Evolutionary conservation across 148 eudicot species (phyloP).

Genomic region (Arctostaphylos glauca): DNA sequence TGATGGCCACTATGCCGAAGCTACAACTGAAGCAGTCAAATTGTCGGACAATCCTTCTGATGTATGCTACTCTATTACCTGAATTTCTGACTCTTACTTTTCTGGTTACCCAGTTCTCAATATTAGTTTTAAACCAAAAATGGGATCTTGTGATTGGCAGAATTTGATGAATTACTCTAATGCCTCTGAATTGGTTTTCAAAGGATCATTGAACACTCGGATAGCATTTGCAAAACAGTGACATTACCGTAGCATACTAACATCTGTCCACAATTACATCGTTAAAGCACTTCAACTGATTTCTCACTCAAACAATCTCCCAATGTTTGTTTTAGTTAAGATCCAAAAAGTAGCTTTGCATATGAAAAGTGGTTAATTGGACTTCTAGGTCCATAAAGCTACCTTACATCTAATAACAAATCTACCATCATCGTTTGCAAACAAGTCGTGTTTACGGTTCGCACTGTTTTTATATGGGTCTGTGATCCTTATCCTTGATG

Average conservation of each 20-base stretch:
- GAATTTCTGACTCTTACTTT: neutral
- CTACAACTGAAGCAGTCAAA: slow-evolving; percentile 53
- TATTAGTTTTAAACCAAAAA: neutral
- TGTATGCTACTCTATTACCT: slow-evolving; percentile 39
- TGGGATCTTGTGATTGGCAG: neutral
- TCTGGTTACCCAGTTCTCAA: neutral
- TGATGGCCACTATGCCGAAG: slow-evolving; percentile 61
- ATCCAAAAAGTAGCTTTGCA: neutral
- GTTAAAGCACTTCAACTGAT: neutral
- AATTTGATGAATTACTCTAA: neutral
- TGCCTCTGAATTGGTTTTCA: neutral
- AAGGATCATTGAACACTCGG: neutral
- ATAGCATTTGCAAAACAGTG: neutral
- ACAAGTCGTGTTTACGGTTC: neutral
- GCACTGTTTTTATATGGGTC: neutral
- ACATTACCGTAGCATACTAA: neutral
- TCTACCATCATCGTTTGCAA: neutral
- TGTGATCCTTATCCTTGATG: neutral
- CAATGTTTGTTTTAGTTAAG: neutral
- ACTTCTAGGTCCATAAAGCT: neutral
- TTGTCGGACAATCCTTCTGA: slow-evolving; percentile 49
- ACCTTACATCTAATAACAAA: neutral
- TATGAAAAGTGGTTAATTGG: neutral
- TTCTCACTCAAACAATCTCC: slow-evolving; percentile 12
- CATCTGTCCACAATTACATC: neutral